Evolutionary conservation across 352 stramenopile species (phyloP), one percentile per base, ranked within the genome.

Genomic region (Discostella stelligera): DNA sequence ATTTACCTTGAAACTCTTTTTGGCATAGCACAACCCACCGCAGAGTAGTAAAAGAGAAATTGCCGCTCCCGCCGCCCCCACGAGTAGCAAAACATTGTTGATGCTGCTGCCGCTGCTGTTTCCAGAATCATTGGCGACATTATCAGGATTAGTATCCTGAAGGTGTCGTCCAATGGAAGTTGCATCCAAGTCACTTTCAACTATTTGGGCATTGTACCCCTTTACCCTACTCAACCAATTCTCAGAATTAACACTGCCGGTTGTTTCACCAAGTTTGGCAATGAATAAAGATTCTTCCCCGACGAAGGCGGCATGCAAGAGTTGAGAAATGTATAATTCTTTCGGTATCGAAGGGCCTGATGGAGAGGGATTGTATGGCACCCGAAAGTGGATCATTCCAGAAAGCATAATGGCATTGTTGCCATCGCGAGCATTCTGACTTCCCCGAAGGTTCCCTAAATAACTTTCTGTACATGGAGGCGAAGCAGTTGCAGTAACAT

Each of bases 21-120:
- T 74, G n/a, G 70, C 77, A 37, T 77, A 69, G 32, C 70, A 84
- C 20, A 84, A 21, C 4, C 70, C 66, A 21, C 18, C 70, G 9
- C 79, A 30, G 0, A 84, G 61, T 16, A 84, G 27, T 25, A 84
- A 13, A 11, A 84, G 49, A 9, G 77, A 79, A 20, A 77, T 3
- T 4, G 18, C 70, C 3, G 70, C 70, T 13, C 77, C 77, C 20
- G 56, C 54, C 9, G 66, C 66, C 3, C 77, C 77, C 27, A 84
- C 52, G 37, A 84, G 50, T 30, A 84, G 61, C 39, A 77, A 69
- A 6, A 64, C 48, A 37, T 70, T 82, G 16, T 53, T 39, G 27
- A 21, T 74, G 5, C 20, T 23, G n/a, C 14, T 74, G 5, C 20
- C n/a, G n/a, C 14, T 27, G 14, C 16, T 66, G 16, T 21, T 61